Conservation (phyloP, 495 filamentous ascomycete species). For the Friedmanniomyces simplex region DNA sequence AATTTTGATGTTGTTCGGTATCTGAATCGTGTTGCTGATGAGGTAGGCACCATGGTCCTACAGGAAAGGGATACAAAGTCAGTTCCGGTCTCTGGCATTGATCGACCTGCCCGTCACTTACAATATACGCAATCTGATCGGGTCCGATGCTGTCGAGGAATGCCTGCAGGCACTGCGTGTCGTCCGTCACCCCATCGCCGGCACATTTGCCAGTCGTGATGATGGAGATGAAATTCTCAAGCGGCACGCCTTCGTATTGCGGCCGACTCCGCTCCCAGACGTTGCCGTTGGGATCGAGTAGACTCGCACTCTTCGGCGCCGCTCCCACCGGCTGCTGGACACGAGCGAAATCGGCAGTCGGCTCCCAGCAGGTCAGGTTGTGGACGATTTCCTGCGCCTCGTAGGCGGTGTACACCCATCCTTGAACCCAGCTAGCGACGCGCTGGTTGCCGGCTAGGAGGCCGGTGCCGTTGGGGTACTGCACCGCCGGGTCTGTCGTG, state of each 20-base stretch:
- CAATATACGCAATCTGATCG: conserved; percentile 63
- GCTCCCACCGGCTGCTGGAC: conserved; percentile 42
- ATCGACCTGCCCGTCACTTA: too few species aligned
- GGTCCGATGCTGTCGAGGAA: conserved; percentile 51
- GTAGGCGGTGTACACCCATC: conserved; percentile 48
- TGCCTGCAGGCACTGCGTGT: conserved; percentile 60
- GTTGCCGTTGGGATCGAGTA: conserved; percentile 44
- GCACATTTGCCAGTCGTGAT: conserved; percentile 59
- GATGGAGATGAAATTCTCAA: conserved; percentile 59
- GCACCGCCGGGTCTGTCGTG: conserved; percentile 45
- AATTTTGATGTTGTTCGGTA: conserved; percentile 70
- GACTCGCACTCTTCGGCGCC: conserved; percentile 45
- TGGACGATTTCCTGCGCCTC: background rate
- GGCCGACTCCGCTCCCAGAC: conserved; percentile 61
- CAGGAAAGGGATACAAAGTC: conserved; percentile 27
- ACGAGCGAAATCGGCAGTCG: conserved; percentile 13
- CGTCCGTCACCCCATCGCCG: conserved; percentile 64
- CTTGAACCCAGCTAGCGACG: conserved; percentile 65
- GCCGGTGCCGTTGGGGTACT: conserved; percentile 39
- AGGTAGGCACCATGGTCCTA: conserved; percentile 76
- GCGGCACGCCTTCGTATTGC: conserved; percentile 55
- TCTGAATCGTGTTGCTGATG: conserved; percentile 69
- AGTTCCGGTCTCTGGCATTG: background rate
- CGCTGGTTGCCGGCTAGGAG: conserved; percentile 59
- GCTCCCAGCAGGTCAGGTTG: conserved; percentile 17